Evolutionary conservation across 495 filamentous ascomycete species (phyloP).

Genomic region (Talaromyces ruber): DNA sequence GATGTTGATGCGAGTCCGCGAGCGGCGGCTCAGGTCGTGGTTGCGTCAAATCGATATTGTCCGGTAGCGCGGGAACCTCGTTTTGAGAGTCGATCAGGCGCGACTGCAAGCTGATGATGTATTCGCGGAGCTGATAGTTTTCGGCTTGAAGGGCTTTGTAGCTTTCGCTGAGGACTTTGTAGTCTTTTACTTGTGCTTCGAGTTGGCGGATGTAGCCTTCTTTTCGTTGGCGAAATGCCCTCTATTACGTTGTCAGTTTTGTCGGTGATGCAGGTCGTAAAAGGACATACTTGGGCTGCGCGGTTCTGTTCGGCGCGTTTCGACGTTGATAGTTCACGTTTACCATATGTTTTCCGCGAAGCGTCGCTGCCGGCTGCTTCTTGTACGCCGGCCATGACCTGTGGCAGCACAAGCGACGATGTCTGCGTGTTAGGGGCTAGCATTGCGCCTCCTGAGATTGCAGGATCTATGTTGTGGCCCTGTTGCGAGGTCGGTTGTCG

Average conservation of each 20-base stretch:
- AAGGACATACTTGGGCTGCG: conserved; percentile 75
- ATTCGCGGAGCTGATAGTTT: conserved; percentile 84
- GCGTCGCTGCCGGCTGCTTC: conserved; percentile 26
- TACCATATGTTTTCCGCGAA: conserved; percentile 48
- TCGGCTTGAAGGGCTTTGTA: conserved; percentile 72
- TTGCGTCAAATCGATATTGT: conserved; percentile 46
- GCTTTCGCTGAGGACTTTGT: conserved; percentile 56
- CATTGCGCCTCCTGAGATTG: conserved; percentile 39
- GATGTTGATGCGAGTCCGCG: background rate
- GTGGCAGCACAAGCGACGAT: conserved; percentile 14
- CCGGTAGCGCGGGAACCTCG: conserved; percentile 75
- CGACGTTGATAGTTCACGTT: conserved; percentile 85
- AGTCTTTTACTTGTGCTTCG: conserved; percentile 80
- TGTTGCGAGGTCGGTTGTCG: conserved; percentile 36
- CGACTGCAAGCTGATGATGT: conserved; percentile 82
- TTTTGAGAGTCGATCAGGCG: conserved; percentile 77
- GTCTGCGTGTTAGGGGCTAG: conserved; percentile 15
- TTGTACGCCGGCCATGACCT: conserved; percentile 22
- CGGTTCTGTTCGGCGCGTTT: conserved; percentile 96
- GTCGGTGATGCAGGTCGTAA: background rate
- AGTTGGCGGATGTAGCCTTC: conserved; percentile 96
- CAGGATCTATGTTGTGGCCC: conserved; percentile 46
- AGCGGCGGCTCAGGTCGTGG: conserved; percentile 20
- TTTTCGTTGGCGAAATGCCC: conserved; percentile 95
- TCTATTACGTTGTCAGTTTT: conserved; percentile 40